These are phyloP conservation scores for Rhizomucor miehei DNA, from an alignment of 371 early-diverging fungal species.

Conservation along the genomic window DNA sequence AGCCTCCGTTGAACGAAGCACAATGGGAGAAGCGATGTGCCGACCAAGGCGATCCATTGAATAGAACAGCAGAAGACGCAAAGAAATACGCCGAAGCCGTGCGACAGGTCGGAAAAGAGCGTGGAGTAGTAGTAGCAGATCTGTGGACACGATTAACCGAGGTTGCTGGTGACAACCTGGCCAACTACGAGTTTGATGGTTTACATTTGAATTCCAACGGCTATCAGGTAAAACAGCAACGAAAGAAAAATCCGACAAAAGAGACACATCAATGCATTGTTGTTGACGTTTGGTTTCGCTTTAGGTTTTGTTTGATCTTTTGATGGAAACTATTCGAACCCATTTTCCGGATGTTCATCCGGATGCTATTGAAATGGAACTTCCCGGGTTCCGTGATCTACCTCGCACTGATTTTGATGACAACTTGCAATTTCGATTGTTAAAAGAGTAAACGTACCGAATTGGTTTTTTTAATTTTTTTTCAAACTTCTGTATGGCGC, in stretches of 20 bases:
- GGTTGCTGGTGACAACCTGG: slow-evolving; percentile 12
- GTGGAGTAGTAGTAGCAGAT: slow-evolving; percentile 48
- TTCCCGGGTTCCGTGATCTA: slow-evolving; percentile 31
- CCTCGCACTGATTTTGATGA: slow-evolving; percentile 11
- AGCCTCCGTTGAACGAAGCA: slow-evolving; percentile 67
- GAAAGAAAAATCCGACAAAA: neutral
- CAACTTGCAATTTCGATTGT: slow-evolving; percentile 22
- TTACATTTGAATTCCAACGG: slow-evolving; percentile 62
- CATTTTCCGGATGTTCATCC: slow-evolving; percentile 41
- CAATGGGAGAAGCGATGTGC: slow-evolving; percentile 48
- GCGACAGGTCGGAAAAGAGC: slow-evolving; percentile 44
- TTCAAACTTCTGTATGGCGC: neutral
- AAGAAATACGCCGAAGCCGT: slow-evolving; percentile 61
- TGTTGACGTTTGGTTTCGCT: neutral
- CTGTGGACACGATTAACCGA: slow-evolving; percentile 57
- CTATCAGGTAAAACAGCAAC: slow-evolving; percentile 50
- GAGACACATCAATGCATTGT: neutral
- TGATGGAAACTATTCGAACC: slow-evolving; percentile 27
- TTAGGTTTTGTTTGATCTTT: slow-evolving; percentile 24
- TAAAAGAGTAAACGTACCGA: slow-evolving; percentile 14
- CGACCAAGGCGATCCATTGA: slow-evolving; percentile 31
- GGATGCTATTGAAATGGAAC: slow-evolving; percentile 27
- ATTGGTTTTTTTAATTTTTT: no score
- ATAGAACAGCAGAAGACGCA: slow-evolving; percentile 48
- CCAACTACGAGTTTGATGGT: slow-evolving; percentile 60